These are phyloP conservation scores for Polytrichum commune DNA, from an alignment of 225 moss, liverwort and hornwort genomes.

Conservation along the genomic window DNA sequence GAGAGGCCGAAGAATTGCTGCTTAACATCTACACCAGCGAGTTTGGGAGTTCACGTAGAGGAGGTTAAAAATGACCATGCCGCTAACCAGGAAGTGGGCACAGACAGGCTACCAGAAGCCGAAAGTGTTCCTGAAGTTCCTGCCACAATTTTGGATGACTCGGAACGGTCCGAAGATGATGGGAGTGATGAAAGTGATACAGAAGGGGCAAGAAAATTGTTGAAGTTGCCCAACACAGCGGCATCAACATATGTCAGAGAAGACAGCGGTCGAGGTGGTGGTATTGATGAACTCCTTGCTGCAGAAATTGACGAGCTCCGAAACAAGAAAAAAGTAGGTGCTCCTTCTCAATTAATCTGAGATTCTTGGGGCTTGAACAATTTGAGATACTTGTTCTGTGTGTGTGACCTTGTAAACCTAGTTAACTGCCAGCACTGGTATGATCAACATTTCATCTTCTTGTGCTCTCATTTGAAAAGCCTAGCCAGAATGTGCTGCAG, in stretches of 20 bases:
- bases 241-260: constrained; percentile 1
- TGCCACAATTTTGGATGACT: constrained; percentile 29
- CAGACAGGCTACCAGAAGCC: background rate
- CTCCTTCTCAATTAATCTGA: background rate
- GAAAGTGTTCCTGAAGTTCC: constrained; percentile 16
- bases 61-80: constrained; percentile 13
- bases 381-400: too few relatives aligned
- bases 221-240: constrained; percentile 21
- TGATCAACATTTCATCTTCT: too few relatives aligned
- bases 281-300: constrained; percentile 93
- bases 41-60: background rate
- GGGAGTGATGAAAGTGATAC: constrained; percentile 39
- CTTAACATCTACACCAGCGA: background rate
- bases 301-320: constrained; percentile 86
- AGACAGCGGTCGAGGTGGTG: constrained; percentile 45
- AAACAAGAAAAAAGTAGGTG: constrained; percentile 67
- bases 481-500: too few relatives aligned
- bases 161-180: constrained; percentile 48
- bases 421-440: too few relatives aligned
- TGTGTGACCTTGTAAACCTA: too few relatives aligned
- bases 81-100: background rate
- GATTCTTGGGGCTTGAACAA: background rate
- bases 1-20: constrained; percentile 36
- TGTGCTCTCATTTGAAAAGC: too few relatives aligned
- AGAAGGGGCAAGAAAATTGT: constrained; percentile 19